phyloP scores from a whole-genome alignment of 2,329 filamentous ascomycete genomes.

The Paradendryphiella salina region DNA sequence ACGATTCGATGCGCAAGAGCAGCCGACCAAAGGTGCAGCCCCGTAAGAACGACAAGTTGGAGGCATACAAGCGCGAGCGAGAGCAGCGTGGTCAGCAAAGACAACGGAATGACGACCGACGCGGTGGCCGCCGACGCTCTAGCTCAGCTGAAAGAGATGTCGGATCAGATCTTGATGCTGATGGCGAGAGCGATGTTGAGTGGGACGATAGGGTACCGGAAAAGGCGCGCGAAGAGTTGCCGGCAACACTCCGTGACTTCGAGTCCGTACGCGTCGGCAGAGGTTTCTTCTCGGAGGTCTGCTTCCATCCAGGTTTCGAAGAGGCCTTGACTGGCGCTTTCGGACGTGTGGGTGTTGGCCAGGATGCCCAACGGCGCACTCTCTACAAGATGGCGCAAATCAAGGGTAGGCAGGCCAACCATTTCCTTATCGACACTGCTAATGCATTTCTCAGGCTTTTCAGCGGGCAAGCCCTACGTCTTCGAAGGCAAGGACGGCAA shows the following conservation, averaged over 20 bases:
- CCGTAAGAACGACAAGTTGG: constrained; percentile 73
- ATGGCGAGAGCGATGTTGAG: constrained; percentile 76
- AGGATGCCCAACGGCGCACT: constrained; percentile 72
- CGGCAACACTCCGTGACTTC: constrained; percentile 76
- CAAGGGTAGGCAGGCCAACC: constrained; percentile 63
- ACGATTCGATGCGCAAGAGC: constrained; percentile 75
- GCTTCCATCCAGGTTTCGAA: constrained; percentile 91
- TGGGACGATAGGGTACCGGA: constrained; percentile 64
- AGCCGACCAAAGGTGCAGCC: constrained; percentile 52
- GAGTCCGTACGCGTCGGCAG: constrained; percentile 83
- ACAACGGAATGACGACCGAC: constrained; percentile 53
- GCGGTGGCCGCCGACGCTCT: constrained; percentile 52
- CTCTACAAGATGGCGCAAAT: constrained; percentile 88
- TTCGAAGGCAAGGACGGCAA: constrained; percentile 75
- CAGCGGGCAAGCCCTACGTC: constrained; percentile 78
- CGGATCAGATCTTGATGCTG: constrained; percentile 63
- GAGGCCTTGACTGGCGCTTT: constrained; percentile 80
- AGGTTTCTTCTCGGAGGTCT: constrained; percentile 84
- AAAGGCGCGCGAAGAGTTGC: constrained; percentile 65
- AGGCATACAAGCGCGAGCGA: constrained; percentile 60
- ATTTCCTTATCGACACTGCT: constrained; percentile 18
- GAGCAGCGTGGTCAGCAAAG: constrained; percentile 64
- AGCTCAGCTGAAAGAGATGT: constrained; percentile 47
- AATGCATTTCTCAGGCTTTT: constrained; percentile 63
- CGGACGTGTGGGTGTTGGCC: constrained; percentile 79